Percentiles rank a stretch among this genome's conserved stretches.
These are phyloP conservation scores for Quercus phellos DNA, from an alignment of 331 rosid genomes.

Conservation along the genomic window DNA sequence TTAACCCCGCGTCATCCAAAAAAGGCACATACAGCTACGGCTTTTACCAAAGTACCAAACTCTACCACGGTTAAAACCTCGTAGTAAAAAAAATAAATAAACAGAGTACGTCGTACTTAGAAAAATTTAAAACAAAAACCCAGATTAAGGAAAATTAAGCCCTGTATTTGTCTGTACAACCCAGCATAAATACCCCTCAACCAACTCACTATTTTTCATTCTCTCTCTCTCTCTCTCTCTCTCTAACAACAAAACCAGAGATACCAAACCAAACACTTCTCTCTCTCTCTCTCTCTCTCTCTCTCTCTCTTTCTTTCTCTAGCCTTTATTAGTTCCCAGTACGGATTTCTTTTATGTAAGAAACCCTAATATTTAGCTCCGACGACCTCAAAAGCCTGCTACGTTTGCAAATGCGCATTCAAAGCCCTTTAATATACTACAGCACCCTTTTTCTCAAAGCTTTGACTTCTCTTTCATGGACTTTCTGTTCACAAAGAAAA, in stretches of 20 bases:
- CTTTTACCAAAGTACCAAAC: too few species aligned
- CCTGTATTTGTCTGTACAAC: conserved; percentile 6
- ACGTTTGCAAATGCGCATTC: conserved; percentile 29
- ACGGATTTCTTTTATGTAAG: conserved; percentile 19
- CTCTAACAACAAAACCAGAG: neutral
- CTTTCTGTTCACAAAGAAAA: too few species aligned
- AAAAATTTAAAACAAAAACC: too few species aligned
- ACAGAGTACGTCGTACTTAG: too few species aligned
- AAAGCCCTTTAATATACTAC: neutral
- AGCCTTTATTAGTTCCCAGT: conserved; percentile 4
- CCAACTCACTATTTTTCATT: conserved; percentile 20
- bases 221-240: neutral
- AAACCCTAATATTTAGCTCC: conserved; percentile 36
- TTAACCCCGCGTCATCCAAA: conserved; percentile 18
- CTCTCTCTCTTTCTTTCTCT: conserved; percentile 6
- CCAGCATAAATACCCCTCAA: conserved; percentile 56
- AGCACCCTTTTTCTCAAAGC: too few species aligned
- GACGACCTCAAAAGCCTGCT: conserved; percentile 18
- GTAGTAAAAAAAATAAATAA: too few species aligned
- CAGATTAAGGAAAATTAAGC: neutral
- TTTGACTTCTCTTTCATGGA: too few species aligned
- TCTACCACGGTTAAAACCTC: too few species aligned
- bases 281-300: neutral
- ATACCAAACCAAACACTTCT: neutral
- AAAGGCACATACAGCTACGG: neutral